Base-by-base conservation (phyloP, 1,284 basidiomycete genomes). In the Sporisorium reilianum region DNA sequence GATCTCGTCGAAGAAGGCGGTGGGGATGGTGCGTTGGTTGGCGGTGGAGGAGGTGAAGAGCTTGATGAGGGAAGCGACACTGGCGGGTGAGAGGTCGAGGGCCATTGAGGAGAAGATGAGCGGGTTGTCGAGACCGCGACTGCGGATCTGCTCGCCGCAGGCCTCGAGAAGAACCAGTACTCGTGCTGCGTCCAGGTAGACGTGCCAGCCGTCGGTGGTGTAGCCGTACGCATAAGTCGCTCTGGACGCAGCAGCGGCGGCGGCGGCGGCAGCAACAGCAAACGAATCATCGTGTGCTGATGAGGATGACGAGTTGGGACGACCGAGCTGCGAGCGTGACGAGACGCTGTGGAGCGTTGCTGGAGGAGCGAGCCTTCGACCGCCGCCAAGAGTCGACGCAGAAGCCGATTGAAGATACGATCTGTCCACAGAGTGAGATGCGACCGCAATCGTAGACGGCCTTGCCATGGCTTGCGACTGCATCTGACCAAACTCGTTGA, bases 31-130 rank as follows among this genome's bases (percentile, higher is more conserved):
- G 8, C 32, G 40, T 36, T 66, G 55, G 12, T 49, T 36, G 23
- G 45, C 55, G 2, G 66, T 49, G 11, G 73, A 48, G 12, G 54
- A 46, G 9, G 64, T 25, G 46, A 66, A 78, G 36, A 64, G 48
- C n/a, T 55, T 55, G 56, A 84, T 75, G 16, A 84, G 65, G 3
- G 79, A 79, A 6, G 55, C 54, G 10, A 73, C 70, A 26, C 69
- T 78, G 50, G 64, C 11, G 12, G 80, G 60, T 2, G 79, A 82
- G 5, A 84, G 77, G 41, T 80, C 82, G 5, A 80, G 61, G 2
- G 83, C 83, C 80, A 83, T 80, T 4, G 80, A 82, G 28, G 82
- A 83, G 51, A 84, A 81, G 56, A 84, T 79, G 40, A 82, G 74
- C 7, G 82, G 80, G 20, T 70, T 64, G 55, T 82, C 82, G 9